Evolutionary conservation across 331 rosid genomes (phyloP), one percentile per base, ranked within the genome.

Genomic region (Rosa hybrid): DNA sequence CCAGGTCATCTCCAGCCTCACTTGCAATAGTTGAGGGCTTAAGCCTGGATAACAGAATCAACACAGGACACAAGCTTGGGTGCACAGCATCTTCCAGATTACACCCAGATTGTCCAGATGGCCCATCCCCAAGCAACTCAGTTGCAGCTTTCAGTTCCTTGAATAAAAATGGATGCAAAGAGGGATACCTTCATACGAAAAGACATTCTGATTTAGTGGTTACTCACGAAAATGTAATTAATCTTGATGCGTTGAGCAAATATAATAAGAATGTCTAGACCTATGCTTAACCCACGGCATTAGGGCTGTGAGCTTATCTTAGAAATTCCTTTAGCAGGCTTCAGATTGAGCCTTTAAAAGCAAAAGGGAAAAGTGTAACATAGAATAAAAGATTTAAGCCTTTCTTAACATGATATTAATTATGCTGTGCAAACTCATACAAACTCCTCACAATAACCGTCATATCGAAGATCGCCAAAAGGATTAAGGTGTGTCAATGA

Each of bases 1-100:
- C 98, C 60, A 95, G 88, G 48, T 88, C 94, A 76, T 95, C 99
- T 81, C 96, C 97, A 50, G 78, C 86, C 84, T 93, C 98, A 84
- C 97, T 86, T 81, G 96, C 96, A 68, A 93, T 83, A 68, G 97
- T 91, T 80, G 98, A 93, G 79, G 98, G 98, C 88, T 90, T 91
- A 67, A 95, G 94, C 91, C 99, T 89, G 49, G 97, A 90, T 75
- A 95, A 83, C 79, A 95, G 90, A 80, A 93, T 95, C 71, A 95
- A 88, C 72, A 93, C 83, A 21, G 99, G 99, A 84, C 87, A 95
- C 92, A 95, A 82, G 85, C 99, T 95, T 68, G 99, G 98, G 86
- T 95, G 99, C 87, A 95, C 91, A 84, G 86, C 88, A 78, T 86
- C 90, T 85, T 92, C 94, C 76, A 82, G 78, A 86, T 83, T 84